Evolutionary conservation across 2,329 filamentous ascomycete genomes (phyloP), one percentile per base, ranked within the genome.

Genomic region (Ambrosiella cleistominuta): DNA sequence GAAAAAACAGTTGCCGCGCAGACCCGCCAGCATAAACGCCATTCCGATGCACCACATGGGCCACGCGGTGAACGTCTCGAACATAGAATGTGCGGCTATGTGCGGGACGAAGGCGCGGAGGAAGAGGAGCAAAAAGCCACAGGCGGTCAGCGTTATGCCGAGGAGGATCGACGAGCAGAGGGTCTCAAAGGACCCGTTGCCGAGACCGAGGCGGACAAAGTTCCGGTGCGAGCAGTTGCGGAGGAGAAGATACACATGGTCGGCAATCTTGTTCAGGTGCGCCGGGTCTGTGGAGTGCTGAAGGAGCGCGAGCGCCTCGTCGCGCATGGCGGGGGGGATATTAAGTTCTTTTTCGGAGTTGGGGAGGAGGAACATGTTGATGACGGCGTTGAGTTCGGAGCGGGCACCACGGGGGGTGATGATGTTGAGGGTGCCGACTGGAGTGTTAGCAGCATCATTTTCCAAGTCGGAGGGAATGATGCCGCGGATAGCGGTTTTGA

Each of bases 131-230:
- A 75, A 61, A 60, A 74, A 69, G 8, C 72, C 73, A 19, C 64
- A 66, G 9, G 68, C 2, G 3, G 71, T 71, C 27, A 71, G 66
- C n/a, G 65, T 65, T 38, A 74, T 70, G 6, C 73, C 73, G 7
- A 74, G 64, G 1, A 67, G 63, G 1, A 72, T 75, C 1, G 72
- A 72, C 37, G 73, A 69, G 65, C 73, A 75, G 9, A 75, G 62
- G 1, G 74, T 75, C 65, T 75, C 73, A 56, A 74, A 72, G 2
- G 73, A 75, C 42, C 74, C 74, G 63, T 75, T 78, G 63, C 71
- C 75, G 39, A 78, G 72, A 60, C 76, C 77, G 6, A 80, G 69
- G 44, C 76, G 73, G 51, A 78, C 68, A 62, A 80, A 75, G 64
- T 74, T 72, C 57, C 74, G 69, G 63, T 75, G 69, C 17, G 73